phyloP scores from a whole-genome alignment of 1,284 basidiomycete species.

The Clitocybe nebularis region DNA sequence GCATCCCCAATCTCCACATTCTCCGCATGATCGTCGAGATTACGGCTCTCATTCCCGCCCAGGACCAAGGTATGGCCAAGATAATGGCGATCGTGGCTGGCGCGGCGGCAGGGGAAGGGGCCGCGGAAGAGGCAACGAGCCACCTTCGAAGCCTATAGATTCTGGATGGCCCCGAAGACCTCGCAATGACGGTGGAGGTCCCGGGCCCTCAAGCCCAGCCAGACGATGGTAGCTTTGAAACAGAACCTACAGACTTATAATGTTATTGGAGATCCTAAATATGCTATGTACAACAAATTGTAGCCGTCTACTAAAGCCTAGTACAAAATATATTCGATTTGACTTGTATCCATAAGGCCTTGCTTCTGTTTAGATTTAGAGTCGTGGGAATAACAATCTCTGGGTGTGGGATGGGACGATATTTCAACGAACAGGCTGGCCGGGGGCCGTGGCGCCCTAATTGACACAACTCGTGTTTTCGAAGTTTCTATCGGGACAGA shows the following conservation, averaged over 20 bases:
- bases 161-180: slow-evolving; percentile 50
- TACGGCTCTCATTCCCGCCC: slow-evolving; percentile 9
- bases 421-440: no score
- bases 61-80: slow-evolving; percentile 7
- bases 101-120: slow-evolving; percentile 32
- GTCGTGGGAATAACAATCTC: no score
- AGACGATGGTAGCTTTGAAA: slow-evolving; percentile 23
- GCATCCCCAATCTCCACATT: slow-evolving; percentile 14
- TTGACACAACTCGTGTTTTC: no score
- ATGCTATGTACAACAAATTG: slow-evolving; percentile 6
- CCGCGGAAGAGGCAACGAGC: slow-evolving; percentile 29
- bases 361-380: no score
- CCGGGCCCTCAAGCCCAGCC: slow-evolving; percentile 20
- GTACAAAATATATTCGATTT: no score
- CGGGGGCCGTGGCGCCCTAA: no score
- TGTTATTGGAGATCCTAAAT: slow-evolving; percentile 4
- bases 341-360: not conserved
- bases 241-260: no score
- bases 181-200: slow-evolving; percentile 24
- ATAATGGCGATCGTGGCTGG: slow-evolving; percentile 13
- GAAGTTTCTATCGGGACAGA: no score
- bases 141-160: slow-evolving; percentile 42
- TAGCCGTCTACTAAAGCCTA: not conserved
- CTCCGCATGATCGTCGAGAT: slow-evolving; percentile 19
- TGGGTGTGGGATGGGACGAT: no score